These are phyloP conservation scores for Aspergillus conjunctus DNA, from an alignment of 495 filamentous ascomycete species.

Conservation along the genomic window DNA sequence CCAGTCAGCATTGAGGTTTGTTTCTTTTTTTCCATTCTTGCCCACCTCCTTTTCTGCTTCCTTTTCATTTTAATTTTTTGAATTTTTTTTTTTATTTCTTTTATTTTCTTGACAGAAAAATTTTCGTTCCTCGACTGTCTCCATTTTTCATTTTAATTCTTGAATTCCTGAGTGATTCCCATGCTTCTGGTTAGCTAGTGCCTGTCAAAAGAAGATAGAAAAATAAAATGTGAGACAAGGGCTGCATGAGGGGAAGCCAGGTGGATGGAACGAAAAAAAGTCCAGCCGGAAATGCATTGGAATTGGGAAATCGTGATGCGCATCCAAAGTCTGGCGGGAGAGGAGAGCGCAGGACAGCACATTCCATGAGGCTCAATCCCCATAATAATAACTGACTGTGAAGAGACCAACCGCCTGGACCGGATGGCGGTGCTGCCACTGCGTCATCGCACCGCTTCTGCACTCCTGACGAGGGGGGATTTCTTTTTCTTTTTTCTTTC, in stretches of 20 bases:
- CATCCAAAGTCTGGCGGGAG: too few relatives aligned
- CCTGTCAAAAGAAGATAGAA: too few relatives aligned
- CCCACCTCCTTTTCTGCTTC: neutral
- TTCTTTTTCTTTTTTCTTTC: neutral
- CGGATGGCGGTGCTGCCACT: too few relatives aligned
- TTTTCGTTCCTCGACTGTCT: neutral
- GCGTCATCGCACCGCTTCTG: neutral
- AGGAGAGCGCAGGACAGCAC: too few relatives aligned
- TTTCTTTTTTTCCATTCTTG: neutral
- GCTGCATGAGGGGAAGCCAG: too few relatives aligned
- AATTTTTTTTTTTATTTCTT: neutral
- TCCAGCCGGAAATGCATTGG: too few relatives aligned
- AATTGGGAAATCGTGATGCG: too few relatives aligned
- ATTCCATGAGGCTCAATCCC: too few relatives aligned
- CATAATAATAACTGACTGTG: too few relatives aligned
- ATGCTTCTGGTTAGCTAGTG: neutral
- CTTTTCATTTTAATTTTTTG: neutral
- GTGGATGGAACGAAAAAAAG: too few relatives aligned
- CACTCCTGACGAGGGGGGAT: neutral
- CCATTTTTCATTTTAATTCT: neutral
- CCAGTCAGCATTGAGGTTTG: neutral
- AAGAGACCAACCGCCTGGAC: too few relatives aligned
- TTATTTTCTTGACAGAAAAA: neutral
- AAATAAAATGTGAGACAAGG: too few relatives aligned
- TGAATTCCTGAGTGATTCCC: neutral